These are phyloP conservation scores for Quercus dentata DNA, from an alignment of 306 rosid genomes.

Conservation along the genomic window DNA sequence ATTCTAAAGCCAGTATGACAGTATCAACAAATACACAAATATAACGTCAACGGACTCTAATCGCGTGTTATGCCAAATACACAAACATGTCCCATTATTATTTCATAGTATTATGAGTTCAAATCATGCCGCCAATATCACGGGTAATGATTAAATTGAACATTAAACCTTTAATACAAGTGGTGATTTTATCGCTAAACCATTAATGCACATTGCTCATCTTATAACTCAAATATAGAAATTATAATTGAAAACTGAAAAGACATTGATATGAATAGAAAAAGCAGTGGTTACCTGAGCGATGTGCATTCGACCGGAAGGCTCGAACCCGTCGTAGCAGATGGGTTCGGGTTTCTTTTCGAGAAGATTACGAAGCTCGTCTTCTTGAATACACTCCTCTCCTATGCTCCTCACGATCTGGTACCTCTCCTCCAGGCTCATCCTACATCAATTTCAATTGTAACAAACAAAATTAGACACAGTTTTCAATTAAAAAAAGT, in stretches of 20 bases:
- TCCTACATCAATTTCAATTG: slow-evolving; percentile 11
- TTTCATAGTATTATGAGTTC: too few species aligned
- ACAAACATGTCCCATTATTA: neutral
- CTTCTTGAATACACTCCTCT: slow-evolving; percentile 88
- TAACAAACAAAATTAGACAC: neutral
- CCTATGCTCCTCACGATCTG: slow-evolving; percentile 65
- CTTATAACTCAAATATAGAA: too few species aligned
- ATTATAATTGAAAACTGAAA: too few species aligned
- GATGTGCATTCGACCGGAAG: slow-evolving; percentile 94
- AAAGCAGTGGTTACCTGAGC: slow-evolving; percentile 59
- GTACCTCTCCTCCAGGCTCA: slow-evolving; percentile 54
- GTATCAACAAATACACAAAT: too few species aligned
- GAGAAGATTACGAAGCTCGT: slow-evolving; percentile 67
- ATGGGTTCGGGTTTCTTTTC: slow-evolving; percentile 64
- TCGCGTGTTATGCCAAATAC: too few species aligned
- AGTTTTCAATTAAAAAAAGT: neutral
- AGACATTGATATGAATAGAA: neutral
- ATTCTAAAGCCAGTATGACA: too few species aligned
- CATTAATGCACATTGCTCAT: too few species aligned
- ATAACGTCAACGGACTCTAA: too few species aligned
- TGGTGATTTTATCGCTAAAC: too few species aligned
- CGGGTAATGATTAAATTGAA: too few species aligned
- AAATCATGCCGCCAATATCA: too few species aligned
- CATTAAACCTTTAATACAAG: too few species aligned
- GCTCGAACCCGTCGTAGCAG: slow-evolving; percentile 91